Base-by-base conservation (phyloP, 148 eudicot genomes). In the Fallopia convolvulus region DNA sequence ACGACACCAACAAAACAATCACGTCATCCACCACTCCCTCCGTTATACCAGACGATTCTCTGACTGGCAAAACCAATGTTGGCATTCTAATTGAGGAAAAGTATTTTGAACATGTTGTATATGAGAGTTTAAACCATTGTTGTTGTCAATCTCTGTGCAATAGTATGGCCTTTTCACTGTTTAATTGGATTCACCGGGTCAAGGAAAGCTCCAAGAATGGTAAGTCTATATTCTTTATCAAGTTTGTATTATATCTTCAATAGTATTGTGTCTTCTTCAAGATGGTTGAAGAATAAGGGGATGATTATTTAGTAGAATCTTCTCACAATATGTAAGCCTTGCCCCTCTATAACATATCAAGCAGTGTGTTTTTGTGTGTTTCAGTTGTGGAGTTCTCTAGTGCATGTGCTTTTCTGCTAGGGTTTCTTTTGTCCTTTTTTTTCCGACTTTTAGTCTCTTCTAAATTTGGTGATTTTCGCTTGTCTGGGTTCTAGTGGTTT, bases 221-320 rank as follows among this genome's bases (percentile, higher is more conserved):
- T 73, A 48, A 36, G 44, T 15, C 20, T 17, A 21, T 36, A 36
- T 36, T 68, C 72, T 33, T 68, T 68, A 68, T 17, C 42, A 39
- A 0, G 1, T 46, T 21, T 68, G 44, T 8, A 5, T 36, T 36
- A 0, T 14, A 68, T 2, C 10, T 97, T 12, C 99, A 91, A 52
- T 90, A 85, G 77, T 95, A 95, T 82, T 87, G 99, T 6, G 87
- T 95, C 21, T 95, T 72, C 83, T 95, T 88, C 82, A 93, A 77
- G 83, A 95, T 87, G 83, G 90, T 90, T 83, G 93, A 95, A 74
- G 99, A 95, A 80, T 93, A 89, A 49, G 94, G 90, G 52, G 86
- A 82, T 76, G 97, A 95, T 77, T 95, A 92, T 83, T 93, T 92
- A 49, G 88, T 93, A n/a, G 94, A 93, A 61, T 66, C 94, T 79